These are phyloP conservation scores for Lipomyces lipofer DNA, from an alignment of 805 yeast species.

Conservation along the genomic window DNA sequence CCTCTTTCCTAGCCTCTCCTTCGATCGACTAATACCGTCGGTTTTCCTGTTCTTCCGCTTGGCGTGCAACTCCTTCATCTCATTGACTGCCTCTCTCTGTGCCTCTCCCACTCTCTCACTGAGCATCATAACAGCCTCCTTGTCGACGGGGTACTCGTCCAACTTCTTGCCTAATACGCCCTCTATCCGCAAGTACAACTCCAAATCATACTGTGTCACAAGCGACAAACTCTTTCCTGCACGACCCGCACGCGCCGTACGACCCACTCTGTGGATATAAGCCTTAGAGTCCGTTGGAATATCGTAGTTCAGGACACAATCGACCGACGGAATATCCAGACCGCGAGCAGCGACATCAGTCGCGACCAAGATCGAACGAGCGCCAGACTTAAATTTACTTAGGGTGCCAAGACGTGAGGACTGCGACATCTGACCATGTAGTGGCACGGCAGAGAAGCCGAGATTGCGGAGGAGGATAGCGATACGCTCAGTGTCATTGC, in stretches of 20 bases:
- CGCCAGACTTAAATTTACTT: slow-evolving; percentile 87
- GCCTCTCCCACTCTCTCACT: slow-evolving; percentile 91
- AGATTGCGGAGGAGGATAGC: slow-evolving; percentile 75
- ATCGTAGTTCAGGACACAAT: slow-evolving; percentile 95
- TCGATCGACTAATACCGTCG: slow-evolving; percentile 31
- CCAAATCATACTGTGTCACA: slow-evolving; percentile 93
- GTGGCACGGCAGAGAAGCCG: slow-evolving; percentile 87
- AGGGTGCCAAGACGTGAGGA: slow-evolving; percentile 88
- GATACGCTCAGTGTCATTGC: slow-evolving; percentile 91
- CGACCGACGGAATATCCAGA: slow-evolving; percentile 97
- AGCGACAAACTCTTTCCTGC: slow-evolving; percentile 84
- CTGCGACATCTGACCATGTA: slow-evolving; percentile 89
- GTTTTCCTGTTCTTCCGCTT: slow-evolving; percentile 40
- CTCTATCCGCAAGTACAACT: slow-evolving; percentile 83
- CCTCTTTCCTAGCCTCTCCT: slow-evolving; percentile 45
- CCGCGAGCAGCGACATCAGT: slow-evolving; percentile 99
- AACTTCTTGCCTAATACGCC: slow-evolving; percentile 79
- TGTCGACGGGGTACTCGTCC: slow-evolving; percentile 79
- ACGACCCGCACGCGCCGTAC: slow-evolving; percentile 93
- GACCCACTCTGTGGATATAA: slow-evolving; percentile 96
- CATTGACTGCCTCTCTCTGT: slow-evolving; percentile 81
- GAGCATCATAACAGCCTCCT: slow-evolving; percentile 70
- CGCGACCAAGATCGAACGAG: slow-evolving; percentile 91
- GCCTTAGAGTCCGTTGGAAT: slow-evolving; percentile 96
- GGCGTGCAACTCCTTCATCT: slow-evolving; percentile 67